Percentiles rank a stretch among this genome's conserved stretches.
phyloP scores from a whole-genome alignment of 768 basidiomycete genomes.

The Pleurotus giganteus region DNA sequence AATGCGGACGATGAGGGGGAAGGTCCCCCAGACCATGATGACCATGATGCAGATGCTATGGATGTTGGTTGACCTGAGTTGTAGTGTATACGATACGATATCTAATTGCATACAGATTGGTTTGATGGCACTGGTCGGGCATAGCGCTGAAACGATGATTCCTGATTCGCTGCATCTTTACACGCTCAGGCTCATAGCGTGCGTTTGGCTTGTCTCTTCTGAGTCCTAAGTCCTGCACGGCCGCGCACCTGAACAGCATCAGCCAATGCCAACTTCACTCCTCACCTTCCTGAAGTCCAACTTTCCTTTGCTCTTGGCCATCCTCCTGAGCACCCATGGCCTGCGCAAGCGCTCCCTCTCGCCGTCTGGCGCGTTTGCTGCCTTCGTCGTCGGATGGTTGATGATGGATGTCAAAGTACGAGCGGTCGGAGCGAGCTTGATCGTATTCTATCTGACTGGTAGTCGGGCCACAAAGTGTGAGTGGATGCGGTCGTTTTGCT shows the following conservation, averaged over 20 bases:
- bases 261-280: background rate
- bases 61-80: background rate
- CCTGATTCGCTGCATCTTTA: no score
- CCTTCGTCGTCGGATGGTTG: conserved; percentile 71
- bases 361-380: conserved; percentile 70
- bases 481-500: conserved; percentile 19
- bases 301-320: conserved; percentile 45
- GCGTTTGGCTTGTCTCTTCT: background rate
- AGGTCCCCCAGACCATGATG: no score
- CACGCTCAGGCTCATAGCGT: no score
- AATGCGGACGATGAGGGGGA: conserved; percentile 2
- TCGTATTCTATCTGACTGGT: conserved; percentile 78
- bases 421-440: conserved; percentile 62
- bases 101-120: no score
- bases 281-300: background rate
- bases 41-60: background rate
- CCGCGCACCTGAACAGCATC: background rate
- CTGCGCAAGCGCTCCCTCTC: conserved; percentile 73
- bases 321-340: conserved; percentile 65
- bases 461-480: conserved; percentile 81
- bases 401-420: conserved; percentile 68
- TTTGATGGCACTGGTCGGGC: no score
- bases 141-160: no score
- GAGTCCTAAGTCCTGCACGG: background rate
- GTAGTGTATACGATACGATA: no score